phyloP scores from a whole-genome alignment of 345 rosid species.

The Eucalyptus erythrocorys region DNA sequence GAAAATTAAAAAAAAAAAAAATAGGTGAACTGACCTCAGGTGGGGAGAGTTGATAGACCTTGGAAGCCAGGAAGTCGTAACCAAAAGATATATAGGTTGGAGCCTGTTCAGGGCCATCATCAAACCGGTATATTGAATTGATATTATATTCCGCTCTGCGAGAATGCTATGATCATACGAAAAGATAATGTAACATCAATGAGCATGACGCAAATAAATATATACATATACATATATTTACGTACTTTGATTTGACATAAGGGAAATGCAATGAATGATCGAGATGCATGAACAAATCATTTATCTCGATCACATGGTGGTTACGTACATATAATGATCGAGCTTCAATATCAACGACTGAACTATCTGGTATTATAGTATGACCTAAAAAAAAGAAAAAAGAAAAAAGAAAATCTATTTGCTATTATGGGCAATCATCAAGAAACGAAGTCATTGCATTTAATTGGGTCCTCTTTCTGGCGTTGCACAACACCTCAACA shows the following conservation, averaged over 20 bases:
- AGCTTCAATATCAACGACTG: not conserved
- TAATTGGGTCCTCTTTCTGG: not conserved
- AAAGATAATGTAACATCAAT: not conserved
- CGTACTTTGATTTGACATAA: not conserved
- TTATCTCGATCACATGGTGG: not conserved
- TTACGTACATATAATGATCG: not conserved
- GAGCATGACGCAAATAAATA: not conserved
- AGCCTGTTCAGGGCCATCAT: constrained; percentile 5
- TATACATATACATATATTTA: not conserved
- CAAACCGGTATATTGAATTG: not conserved
- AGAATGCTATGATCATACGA: not conserved
- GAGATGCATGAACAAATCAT: not conserved
- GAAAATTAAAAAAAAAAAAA: too few relatives aligned
- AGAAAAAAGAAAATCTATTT: too few relatives aligned
- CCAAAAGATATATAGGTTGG: constrained; percentile 2
- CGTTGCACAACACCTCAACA: not conserved
- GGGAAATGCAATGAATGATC: not conserved
- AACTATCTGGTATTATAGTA: too few relatives aligned
- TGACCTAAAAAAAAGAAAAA: too few relatives aligned
- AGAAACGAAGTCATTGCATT: not conserved
- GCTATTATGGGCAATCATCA: not conserved
- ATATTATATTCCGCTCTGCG: not conserved
- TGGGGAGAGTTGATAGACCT: constrained; percentile 24
- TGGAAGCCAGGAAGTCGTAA: constrained; percentile 2
- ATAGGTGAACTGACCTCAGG: constrained; percentile 1